phyloP scores from a whole-genome alignment of 148 eudicot genomes.

The Rhododendron mucronatum region DNA sequence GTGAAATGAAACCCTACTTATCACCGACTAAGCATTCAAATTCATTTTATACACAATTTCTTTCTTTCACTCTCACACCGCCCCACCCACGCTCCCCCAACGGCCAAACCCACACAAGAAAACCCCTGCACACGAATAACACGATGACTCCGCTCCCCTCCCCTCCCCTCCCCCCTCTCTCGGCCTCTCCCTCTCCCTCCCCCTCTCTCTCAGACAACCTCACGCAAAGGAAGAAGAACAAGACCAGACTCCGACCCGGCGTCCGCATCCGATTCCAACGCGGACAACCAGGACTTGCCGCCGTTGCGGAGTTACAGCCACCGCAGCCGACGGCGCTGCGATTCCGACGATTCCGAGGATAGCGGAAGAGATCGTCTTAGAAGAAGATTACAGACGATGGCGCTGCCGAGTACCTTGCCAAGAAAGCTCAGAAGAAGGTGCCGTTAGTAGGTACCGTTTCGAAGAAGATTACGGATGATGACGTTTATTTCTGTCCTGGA shows the following conservation, averaged over 20 bases:
- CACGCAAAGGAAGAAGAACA: conserved; percentile 2
- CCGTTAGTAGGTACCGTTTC: not conserved
- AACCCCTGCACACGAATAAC: no score
- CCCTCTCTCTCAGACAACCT: not conserved
- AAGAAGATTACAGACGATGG: conserved; percentile 51
- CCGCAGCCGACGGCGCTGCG: conserved; percentile 25
- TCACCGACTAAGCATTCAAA: no score
- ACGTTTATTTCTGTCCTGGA: no score
- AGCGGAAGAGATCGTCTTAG: conserved; percentile 19
- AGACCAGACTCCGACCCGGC: not conserved
- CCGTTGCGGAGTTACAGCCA: not conserved
- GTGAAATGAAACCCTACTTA: no score
- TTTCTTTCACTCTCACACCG: no score
- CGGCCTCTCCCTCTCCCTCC: no score
- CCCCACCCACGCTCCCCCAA: no score
- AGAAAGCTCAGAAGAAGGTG: conserved; percentile 81
- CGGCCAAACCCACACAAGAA: no score
- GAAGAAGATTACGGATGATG: not conserved
- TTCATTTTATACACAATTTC: no score
- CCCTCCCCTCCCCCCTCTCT: no score
- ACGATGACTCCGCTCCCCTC: no score
- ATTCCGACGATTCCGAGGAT: conserved; percentile 17
- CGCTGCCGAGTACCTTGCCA: conserved; percentile 65
- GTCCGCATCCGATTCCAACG: conserved; percentile 10
- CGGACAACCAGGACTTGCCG: conserved; percentile 2